These are phyloP conservation scores for Cladosporium sp. DNA, from an alignment of 2,329 filamentous ascomycete species.

Conservation along the genomic window DNA sequence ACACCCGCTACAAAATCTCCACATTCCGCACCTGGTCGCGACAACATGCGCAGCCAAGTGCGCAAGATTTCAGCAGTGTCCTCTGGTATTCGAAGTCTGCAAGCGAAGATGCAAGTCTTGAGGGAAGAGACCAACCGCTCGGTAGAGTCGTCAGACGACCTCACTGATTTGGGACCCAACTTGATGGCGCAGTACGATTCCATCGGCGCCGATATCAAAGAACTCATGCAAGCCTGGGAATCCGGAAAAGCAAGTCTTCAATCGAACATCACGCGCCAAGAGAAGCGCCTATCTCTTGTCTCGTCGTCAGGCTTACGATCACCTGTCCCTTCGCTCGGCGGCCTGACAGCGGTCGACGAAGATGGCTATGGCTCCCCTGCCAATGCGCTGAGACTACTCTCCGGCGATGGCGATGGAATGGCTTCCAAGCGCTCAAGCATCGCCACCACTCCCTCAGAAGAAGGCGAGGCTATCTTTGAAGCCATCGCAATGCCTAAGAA, in stretches of 20 bases:
- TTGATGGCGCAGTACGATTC: slow-evolving; percentile 91
- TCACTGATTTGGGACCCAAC: slow-evolving; percentile 65
- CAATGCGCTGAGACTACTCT: slow-evolving; percentile 74
- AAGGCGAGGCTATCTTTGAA: slow-evolving; percentile 67
- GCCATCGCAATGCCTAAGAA: slow-evolving; percentile 71
- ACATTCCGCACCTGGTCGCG: slow-evolving; percentile 64
- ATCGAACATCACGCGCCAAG: slow-evolving; percentile 75
- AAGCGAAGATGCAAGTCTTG: slow-evolving; percentile 89
- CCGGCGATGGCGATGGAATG: slow-evolving; percentile 55
- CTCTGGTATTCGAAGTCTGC: slow-evolving; percentile 82
- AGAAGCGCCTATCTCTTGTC: slow-evolving; percentile 54
- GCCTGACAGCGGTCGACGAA: slow-evolving; percentile 55
- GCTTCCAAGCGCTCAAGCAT: slow-evolving; percentile 42
- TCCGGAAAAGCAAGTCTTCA: slow-evolving; percentile 74
- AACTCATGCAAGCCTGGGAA: slow-evolving; percentile 48
- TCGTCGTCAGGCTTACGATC: slow-evolving; percentile 43
- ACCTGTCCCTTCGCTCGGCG: slow-evolving; percentile 56
- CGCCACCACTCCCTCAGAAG: slow-evolving; percentile 46
- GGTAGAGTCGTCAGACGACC: slow-evolving; percentile 62
- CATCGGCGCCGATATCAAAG: slow-evolving; percentile 79
- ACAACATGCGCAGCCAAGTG: slow-evolving; percentile 80
- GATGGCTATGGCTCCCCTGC: slow-evolving; percentile 49
- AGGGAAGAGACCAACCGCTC: slow-evolving; percentile 82
- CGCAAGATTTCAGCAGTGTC: slow-evolving; percentile 85
- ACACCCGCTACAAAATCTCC: slow-evolving; percentile 57